Base-by-base conservation (phyloP, 2,329 filamentous ascomycete species). In the Phialophora expanda region DNA sequence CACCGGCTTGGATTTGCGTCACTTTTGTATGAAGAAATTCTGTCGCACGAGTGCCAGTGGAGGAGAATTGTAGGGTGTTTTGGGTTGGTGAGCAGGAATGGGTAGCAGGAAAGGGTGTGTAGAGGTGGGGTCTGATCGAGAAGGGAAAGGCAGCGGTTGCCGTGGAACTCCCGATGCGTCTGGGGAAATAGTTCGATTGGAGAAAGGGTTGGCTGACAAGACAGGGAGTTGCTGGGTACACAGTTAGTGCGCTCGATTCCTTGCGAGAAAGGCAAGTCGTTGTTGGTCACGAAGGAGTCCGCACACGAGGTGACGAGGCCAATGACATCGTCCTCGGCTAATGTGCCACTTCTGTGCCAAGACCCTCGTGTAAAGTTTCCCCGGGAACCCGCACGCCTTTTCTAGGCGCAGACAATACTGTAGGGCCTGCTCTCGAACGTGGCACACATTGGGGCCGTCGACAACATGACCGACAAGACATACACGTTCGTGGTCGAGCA, bases 401-500 rank as follows among this genome's bases (percentile, higher is more conserved):
- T 32, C 12, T 17, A n/a, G 14, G 24, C 17, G 32, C 53, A 20
- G 22, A 55, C 17, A 28, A 28, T 53, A 8, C 11, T 1, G 34
- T 14, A 44, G 14, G 38, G n/a, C 17, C 14, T 17, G 14, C 1
- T n/a, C 5, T 17, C n/a, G 7, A 41, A 41, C 5, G 34, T 17
- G 34, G 34, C 24, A 24, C 24, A n/a, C 48, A 51, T 26, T 17
- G 20, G 11, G 2, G 48, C 22, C 20, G 20, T 51, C 48, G 9
- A 26, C n/a, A 58, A 69, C 20, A 76, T 77, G 68, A 11, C 62
- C 9, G 24, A 58, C 9, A 30, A 22, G n/a, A 56, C 48, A 70
- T 91, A 93, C 79, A 93, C 88, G 51, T 97, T 95, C 80, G 91
- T 98, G 74, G 93, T 98, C 73, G 94, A 98, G 83, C 94, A 99